Conservation (phyloP, 495 filamentous ascomycete species). For the Lasiosphaeria miniovina region DNA sequence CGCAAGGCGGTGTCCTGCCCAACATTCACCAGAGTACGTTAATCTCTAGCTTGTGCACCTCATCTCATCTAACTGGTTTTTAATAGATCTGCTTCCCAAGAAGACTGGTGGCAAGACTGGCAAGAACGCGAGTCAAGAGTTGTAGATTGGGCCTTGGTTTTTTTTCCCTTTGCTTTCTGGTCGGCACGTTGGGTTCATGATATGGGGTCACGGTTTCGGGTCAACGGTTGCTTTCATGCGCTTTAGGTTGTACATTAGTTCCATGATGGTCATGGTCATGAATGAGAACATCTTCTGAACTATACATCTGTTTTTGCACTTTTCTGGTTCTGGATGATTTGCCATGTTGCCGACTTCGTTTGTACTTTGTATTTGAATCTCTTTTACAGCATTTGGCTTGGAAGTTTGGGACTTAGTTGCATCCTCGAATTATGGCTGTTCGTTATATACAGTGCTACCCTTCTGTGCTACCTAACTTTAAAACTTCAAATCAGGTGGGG, state of each 20-base stretch:
- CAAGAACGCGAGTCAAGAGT: slow-evolving; percentile 87
- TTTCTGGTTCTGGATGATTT: slow-evolving; percentile 1
- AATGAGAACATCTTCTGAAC: slow-evolving; percentile 51
- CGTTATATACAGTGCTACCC: slow-evolving; percentile 20
- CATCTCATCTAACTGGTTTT: slow-evolving; percentile 27
- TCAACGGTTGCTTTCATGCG: slow-evolving; percentile 71
- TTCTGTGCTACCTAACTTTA: slow-evolving; percentile 18
- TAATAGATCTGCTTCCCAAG: slow-evolving; percentile 90
- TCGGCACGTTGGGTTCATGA: slow-evolving; percentile 71
- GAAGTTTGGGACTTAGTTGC: not conserved
- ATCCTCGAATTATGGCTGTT: not conserved
- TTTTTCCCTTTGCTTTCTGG: slow-evolving; percentile 61
- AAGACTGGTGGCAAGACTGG: slow-evolving; percentile 89
- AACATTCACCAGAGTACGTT: slow-evolving; percentile 96
- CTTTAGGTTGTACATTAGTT: slow-evolving; percentile 90
- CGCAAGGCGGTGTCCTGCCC: slow-evolving; percentile 98
- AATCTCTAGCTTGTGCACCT: slow-evolving; percentile 14
- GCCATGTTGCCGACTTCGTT: no score
- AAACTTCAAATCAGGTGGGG: slow-evolving; percentile 42
- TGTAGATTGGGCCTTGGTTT: slow-evolving; percentile 64
- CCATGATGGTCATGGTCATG: slow-evolving; percentile 65
- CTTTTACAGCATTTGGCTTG: no score
- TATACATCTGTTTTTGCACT: not conserved
- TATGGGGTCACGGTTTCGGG: slow-evolving; percentile 84
- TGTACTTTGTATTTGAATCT: no score